phyloP scores from a whole-genome alignment of 2,329 filamentous ascomycete species.

The Macrophomina pseudophaseolina region DNA sequence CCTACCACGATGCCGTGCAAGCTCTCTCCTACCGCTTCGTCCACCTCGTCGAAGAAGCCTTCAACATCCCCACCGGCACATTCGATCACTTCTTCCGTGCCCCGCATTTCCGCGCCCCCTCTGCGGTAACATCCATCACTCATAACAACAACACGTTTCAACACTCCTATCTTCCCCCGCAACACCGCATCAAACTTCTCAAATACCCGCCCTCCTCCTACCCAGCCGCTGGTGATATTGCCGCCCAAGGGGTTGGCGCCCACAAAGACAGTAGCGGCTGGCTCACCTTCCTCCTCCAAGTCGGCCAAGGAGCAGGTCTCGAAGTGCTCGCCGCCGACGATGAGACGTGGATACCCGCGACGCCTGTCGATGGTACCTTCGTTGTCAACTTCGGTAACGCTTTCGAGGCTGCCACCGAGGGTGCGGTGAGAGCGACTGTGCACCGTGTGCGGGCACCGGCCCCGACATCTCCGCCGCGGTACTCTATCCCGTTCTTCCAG shows the following conservation, averaged over 20 bases:
- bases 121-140: neutral
- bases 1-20: slow-evolving; percentile 60
- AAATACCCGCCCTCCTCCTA: slow-evolving; percentile 53
- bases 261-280: slow-evolving; percentile 69
- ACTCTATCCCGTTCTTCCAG: slow-evolving; percentile 47
- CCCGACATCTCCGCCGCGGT: slow-evolving; percentile 29
- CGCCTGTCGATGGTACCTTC: slow-evolving; percentile 55
- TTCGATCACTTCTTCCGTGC: slow-evolving; percentile 58
- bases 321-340: slow-evolving; percentile 58
- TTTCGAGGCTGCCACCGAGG: slow-evolving; percentile 62
- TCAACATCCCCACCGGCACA: slow-evolving; percentile 54
- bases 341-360: slow-evolving; percentile 56
- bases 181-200: slow-evolving; percentile 65
- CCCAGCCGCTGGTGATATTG: neutral
- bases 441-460: slow-evolving; percentile 38
- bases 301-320: slow-evolving; percentile 58
- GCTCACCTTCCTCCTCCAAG: slow-evolving; percentile 69
- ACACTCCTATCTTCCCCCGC: slow-evolving; percentile 39
- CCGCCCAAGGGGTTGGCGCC: slow-evolving; percentile 62
- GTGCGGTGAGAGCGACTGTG: slow-evolving; percentile 60
- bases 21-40: slow-evolving; percentile 60
- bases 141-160: neutral
- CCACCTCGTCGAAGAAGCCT: slow-evolving; percentile 61
- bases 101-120: neutral
- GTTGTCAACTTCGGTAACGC: slow-evolving; percentile 66